A percentile compares a stretch with the other conserved stretches of the same genome.
Evolutionary conservation across 2,329 filamentous ascomycete species (phyloP).

Genomic region (Exophiala bonariae): DNA sequence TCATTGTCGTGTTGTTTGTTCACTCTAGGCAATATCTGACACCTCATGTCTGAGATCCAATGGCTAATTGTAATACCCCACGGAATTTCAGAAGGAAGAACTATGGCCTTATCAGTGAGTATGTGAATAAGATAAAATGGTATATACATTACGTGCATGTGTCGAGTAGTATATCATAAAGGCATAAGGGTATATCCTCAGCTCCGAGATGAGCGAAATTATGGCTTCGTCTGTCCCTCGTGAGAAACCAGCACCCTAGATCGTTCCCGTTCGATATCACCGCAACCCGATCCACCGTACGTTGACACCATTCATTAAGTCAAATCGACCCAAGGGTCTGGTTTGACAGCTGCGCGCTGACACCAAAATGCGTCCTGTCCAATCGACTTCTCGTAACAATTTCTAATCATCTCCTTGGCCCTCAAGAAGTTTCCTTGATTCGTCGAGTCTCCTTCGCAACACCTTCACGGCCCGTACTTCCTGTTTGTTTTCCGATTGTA

Average conservation of each 20-base stretch:
- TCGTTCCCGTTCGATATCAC: neutral
- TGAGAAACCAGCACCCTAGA: neutral
- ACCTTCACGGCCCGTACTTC: constrained; percentile 60
- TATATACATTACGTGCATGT: too few species aligned
- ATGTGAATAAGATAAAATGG: too few species aligned
- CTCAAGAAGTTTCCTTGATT: constrained; percentile 71
- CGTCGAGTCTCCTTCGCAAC: constrained; percentile 71
- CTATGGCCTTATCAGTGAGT: too few species aligned
- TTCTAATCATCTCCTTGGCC: constrained; percentile 55
- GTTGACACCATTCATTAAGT: neutral
- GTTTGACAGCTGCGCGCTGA: neutral
- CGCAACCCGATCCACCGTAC: too few species aligned
- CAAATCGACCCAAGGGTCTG: constrained; percentile 1
- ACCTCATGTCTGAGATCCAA: too few species aligned
- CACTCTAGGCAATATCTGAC: too few species aligned
- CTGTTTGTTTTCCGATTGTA: constrained; percentile 58
- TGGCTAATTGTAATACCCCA: too few species aligned
- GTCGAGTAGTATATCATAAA: too few species aligned
- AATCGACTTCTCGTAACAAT: constrained; percentile 7
- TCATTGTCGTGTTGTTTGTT: too few species aligned
- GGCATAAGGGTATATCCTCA: too few species aligned
- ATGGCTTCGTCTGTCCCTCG: neutral
- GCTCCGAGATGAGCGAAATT: too few species aligned
- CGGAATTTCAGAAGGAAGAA: too few species aligned
- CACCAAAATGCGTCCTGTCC: neutral